Evolutionary conservation across 192 early-diverging fungal genomes (phyloP), one percentile per base, ranked within the genome.

Genomic region (Thoreauomyces humboldtii): DNA sequence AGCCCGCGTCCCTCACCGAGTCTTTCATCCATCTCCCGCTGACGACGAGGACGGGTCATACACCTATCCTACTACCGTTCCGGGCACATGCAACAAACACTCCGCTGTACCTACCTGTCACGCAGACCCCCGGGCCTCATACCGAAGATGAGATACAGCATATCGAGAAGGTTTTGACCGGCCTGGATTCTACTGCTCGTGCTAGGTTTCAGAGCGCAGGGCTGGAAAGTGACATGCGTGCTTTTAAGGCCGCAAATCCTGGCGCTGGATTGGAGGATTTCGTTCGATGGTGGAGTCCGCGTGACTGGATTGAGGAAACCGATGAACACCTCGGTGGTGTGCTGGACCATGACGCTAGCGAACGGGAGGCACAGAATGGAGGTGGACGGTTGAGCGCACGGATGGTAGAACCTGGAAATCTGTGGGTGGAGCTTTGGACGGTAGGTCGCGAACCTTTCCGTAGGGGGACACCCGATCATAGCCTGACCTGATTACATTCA

Each of bases 211-310:
- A 94, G 53, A 89, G 88, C 38, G 84, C 77, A 0, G 88, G 90
- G 46, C 74, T 91, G 0, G 43, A 33, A 31, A 14, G 73, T 60
- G 92, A 96, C 65, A 93, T 96, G 92, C 78, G 89, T 64, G 87
- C 92, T 15, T 96, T 96, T 73, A 96, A 96, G 65, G 94, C 94
- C 2, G 94, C 94, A 7, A 96, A 96, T 65, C 91, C 94, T 0
- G 75, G 81, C 12, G 82, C 83, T 48, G 65, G 64, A 1, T 58
- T 96, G 32, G 91, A 87, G 7, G 94, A 96, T 48, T 96, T 96
- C 81, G 88, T 96, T 19, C 84, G 94, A 43, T 96, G 94, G 94
- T 89, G 93, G 69, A 95, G 93, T 6, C 94, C 94, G n/a, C 84
- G 90, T 50, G 94, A 96, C 71, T 96, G 91, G 91, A 79, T 88